Evolutionary conservation across 495 filamentous ascomycete species (phyloP), one percentile per base, ranked within the genome.

Genomic region (Penicillium subrubescens): DNA sequence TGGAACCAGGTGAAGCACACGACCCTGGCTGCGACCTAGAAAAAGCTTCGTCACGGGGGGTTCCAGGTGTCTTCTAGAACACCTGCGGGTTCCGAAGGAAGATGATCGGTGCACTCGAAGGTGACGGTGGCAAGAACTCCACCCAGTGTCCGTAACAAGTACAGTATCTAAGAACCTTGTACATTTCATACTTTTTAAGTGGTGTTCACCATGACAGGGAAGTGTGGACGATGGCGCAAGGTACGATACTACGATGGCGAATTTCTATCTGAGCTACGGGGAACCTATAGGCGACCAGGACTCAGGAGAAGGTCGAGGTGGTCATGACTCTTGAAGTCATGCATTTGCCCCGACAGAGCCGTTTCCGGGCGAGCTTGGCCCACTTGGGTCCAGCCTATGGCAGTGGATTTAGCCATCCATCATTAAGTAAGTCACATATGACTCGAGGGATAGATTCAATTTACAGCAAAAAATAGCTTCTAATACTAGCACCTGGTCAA

Each of bases 11-110:
- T 23, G 57, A 54, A 62, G 57, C 41, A 56, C 35, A 57, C 65
- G 63, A 68, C 51, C 33, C 43, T 54, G 31, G 27, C 51, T 54
- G 51, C n/a, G 44, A 60, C 52, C 29, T 31, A 25, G 54, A 64
- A 64, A 62, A 66, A 71, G 66, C 57, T 70, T 66, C 57, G 46
- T 57, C 57, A 44, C 50, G 46, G 61, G 34, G 29, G 41, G 55
- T 71, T 73, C 71, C 63, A 69, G 61, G 68, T 56, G 68, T 73
- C 65, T 71, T 73, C 68, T 72, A 72, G 70, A 72, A 70, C 60
- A 57, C 41, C 25, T 39, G 53, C 46, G 43, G 57, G n/a, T 55
- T 27, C 35, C 39, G 41, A 62, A 33, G 43, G 57, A 39, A 59
- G 56, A 67, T 65, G 44, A 68, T 62, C 59, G 57, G 62, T 62